Evolutionary conservation across 106 monocot genomes (phyloP), one percentile per base, ranked within the genome.

Genomic region (Allium sativum): DNA sequence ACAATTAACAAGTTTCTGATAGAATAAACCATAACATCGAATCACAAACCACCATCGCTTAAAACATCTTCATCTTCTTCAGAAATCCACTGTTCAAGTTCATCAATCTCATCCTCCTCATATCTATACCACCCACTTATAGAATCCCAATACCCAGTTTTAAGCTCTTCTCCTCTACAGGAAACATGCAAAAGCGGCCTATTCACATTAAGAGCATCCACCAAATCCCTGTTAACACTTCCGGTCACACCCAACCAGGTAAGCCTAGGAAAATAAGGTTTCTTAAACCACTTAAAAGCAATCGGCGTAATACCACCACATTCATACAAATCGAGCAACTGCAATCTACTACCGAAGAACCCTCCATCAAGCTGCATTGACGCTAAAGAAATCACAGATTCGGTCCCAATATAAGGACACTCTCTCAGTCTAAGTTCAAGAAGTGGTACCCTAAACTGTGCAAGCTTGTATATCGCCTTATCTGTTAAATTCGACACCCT

Each of bases 161-260:
- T 87, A 8, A 87, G 75, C 64, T 98, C 96, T 65, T 98, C 91
- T 42, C 96, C 96, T 18, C 75, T 76, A 56, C 82, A 80, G 6
- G 77, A 65, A 56, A 98, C 73, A 53, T 78, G 79, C 77, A 98
- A 63, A 67, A 88, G 85, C 21, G 84, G 84, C 18, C 91, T 71
- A 58, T 70, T 91, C 65, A 78, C 78, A 10, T 65, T 68, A 12
- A 98, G 58, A 58, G 90, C 84, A 69, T 91, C 90, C 55, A 98
- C 90, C 77, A 98, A 69, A 62, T 91, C 91, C 48, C 91, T 74
- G 56, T 98, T 91, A 68, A 82, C 71, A 63, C 87, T 74, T 14
- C 87, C 87, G 9, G 75, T 91, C n/a, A 98, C 70, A 31, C 96
- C 96, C n/a, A 98, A 18, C 87, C 87, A 91, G 68, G 84, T 77